These are phyloP conservation scores for Symbiodinium natans DNA, from an alignment of 73 alveolate genomes.

Conservation along the genomic window DNA sequence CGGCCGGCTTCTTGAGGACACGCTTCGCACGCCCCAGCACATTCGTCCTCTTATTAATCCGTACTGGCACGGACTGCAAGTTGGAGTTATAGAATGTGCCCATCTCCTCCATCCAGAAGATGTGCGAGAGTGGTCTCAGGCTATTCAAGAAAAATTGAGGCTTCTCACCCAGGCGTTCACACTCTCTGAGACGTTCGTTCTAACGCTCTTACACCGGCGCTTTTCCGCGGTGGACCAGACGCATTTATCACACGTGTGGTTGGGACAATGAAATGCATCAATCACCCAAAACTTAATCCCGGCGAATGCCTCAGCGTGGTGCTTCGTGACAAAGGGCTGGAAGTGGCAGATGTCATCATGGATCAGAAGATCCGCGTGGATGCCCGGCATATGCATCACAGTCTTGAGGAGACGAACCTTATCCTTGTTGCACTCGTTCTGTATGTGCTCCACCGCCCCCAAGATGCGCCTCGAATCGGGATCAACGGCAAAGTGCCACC, in stretches of 20 bases:
- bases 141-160: background rate
- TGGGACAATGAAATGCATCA: background rate
- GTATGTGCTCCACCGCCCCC: too few relatives aligned
- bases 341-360: constrained; percentile 46
- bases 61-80: background rate
- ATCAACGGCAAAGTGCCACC: too few relatives aligned
- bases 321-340: background rate
- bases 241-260: background rate
- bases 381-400: background rate
- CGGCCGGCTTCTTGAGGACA: too few relatives aligned
- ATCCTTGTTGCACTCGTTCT: too few relatives aligned
- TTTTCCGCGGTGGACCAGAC: background rate
- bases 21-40: too few relatives aligned
- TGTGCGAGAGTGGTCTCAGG: background rate
- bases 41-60: background rate
- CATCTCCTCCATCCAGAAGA: background rate
- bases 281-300: background rate
- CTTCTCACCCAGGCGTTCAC: constrained; percentile 1
- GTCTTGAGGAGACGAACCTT: background rate
- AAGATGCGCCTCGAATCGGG: too few relatives aligned
- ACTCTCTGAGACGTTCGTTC: background rate
- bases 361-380: background rate
- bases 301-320: background rate
- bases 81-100: background rate
- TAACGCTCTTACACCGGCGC: background rate